Evolutionary conservation across 2,329 filamentous ascomycete genomes (phyloP).

Genomic region (Exophiala spinifera): DNA sequence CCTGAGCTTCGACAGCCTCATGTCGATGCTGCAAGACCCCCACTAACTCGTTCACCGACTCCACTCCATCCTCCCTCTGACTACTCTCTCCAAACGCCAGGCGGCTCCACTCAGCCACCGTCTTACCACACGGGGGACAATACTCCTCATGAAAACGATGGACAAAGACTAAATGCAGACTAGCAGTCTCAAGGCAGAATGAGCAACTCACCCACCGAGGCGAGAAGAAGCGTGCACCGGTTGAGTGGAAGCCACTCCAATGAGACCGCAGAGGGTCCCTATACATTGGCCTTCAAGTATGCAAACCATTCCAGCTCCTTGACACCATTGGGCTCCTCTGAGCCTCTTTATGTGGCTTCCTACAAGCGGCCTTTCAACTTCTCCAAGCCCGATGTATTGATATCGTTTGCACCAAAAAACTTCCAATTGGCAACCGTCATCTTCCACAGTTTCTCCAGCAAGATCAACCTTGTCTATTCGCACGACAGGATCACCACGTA

Average conservation of each 20-base stretch:
- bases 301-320: constrained; percentile 5
- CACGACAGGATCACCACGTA: neutral
- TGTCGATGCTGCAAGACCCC: neutral
- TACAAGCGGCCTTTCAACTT: constrained; percentile 9
- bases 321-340: neutral
- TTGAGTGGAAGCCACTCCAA: too few species aligned
- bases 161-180: neutral
- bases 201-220: neutral
- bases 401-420: neutral
- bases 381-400: constrained; percentile 1
- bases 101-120: neutral
- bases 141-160: neutral
- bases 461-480: constrained; percentile 12
- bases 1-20: neutral
- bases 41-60: neutral
- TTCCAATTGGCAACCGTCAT: constrained; percentile 1
- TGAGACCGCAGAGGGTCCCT: neutral
- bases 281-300: constrained; percentile 3
- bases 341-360: neutral
- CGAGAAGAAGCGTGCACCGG: too few species aligned
- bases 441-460: constrained; percentile 8
- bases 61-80: neutral
- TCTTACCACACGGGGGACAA: neutral
- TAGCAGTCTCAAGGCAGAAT: too few species aligned
- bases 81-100: neutral